Evolutionary conservation across 257 asterid species (phyloP).

Genomic region (Anisodus tanguticus): DNA sequence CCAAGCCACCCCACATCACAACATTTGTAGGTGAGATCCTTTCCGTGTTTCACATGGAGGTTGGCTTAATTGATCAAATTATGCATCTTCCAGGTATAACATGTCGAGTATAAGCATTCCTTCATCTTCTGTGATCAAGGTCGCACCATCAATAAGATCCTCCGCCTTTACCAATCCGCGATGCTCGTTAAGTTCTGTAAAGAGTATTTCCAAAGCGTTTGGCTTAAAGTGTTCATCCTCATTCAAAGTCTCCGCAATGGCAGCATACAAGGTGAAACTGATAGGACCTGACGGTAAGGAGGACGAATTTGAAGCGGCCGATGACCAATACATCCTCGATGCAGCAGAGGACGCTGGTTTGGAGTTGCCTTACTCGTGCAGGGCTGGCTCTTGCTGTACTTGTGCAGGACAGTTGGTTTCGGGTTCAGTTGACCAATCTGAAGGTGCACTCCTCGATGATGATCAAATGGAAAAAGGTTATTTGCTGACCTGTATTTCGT

Average conservation of each 20-base stretch:
- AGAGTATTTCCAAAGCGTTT: slow-evolving; percentile 31
- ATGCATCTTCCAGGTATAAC: not conserved
- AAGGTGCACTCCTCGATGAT: slow-evolving; percentile 47
- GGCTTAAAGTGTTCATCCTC: slow-evolving; percentile 29
- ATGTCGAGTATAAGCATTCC: slow-evolving; percentile 39
- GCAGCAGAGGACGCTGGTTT: slow-evolving; percentile 48
- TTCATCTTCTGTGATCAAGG: slow-evolving; percentile 27
- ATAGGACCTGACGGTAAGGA: slow-evolving; percentile 47
- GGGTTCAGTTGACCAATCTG: slow-evolving; percentile 53
- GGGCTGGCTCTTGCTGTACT: slow-evolving; percentile 55
- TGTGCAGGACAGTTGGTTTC: slow-evolving; percentile 44
- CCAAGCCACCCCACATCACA: too few species aligned
- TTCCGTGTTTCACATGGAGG: too few species aligned
- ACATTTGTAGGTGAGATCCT: too few species aligned
- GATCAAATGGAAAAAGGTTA: slow-evolving; percentile 49
- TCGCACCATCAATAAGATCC: slow-evolving; percentile 23
- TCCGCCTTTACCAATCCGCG: not conserved
- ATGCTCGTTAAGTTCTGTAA: slow-evolving; percentile 30
- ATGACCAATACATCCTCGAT: slow-evolving; percentile 48
- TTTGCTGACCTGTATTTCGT: slow-evolving; percentile 45
- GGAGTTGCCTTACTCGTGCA: slow-evolving; percentile 51
- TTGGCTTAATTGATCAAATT: not conserved
- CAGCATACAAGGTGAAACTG: slow-evolving; percentile 50
- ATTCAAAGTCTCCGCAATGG: slow-evolving; percentile 41
- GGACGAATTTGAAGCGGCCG: slow-evolving; percentile 46